A percentile compares a stretch with the other conserved stretches of the same genome.
Evolutionary conservation across 2,329 filamentous ascomycete species (phyloP).

Genomic region (Cytospora leucostoma): DNA sequence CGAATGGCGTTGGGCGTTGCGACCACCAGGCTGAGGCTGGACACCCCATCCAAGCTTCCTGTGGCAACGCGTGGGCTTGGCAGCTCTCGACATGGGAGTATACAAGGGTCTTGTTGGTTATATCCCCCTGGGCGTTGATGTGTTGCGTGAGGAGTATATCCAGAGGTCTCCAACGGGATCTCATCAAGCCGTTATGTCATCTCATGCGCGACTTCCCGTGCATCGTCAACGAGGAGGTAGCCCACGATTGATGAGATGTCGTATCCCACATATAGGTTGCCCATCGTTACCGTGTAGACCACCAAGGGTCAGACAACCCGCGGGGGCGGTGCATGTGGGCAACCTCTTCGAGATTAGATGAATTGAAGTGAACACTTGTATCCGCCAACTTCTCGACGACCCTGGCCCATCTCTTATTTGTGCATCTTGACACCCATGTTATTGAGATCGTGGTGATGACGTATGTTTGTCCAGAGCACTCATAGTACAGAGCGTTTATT

Average conservation of each 20-base stretch:
- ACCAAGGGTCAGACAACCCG: not conserved
- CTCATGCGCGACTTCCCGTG: not conserved
- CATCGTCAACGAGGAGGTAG: not conserved
- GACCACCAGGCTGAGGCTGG: slow-evolving; percentile 13
- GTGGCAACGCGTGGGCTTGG: slow-evolving; percentile 3
- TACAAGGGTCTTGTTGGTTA: not conserved
- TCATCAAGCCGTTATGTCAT: not conserved
- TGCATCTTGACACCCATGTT: not conserved
- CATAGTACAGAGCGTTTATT: not conserved
- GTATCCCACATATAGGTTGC: not conserved
- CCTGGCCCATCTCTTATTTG: not conserved
- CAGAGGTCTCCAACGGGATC: not conserved
- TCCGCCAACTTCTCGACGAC: not conserved
- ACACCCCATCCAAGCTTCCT: slow-evolving; percentile 8
- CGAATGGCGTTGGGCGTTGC: slow-evolving; percentile 20
- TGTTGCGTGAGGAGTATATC: not conserved
- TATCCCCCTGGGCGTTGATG: slow-evolving; percentile 2
- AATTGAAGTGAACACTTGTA: not conserved
- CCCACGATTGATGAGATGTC: not conserved
- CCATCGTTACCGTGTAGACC: not conserved
- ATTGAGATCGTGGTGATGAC: not conserved
- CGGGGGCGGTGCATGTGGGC: not conserved
- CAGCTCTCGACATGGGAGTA: slow-evolving; percentile 22
- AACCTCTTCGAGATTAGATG: not conserved
- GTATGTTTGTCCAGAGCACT: not conserved